A percentile compares a stretch with the other conserved stretches of the same genome.
These are phyloP conservation scores for Senna siamea DNA, from an alignment of 306 rosid genomes.

Conservation along the genomic window DNA sequence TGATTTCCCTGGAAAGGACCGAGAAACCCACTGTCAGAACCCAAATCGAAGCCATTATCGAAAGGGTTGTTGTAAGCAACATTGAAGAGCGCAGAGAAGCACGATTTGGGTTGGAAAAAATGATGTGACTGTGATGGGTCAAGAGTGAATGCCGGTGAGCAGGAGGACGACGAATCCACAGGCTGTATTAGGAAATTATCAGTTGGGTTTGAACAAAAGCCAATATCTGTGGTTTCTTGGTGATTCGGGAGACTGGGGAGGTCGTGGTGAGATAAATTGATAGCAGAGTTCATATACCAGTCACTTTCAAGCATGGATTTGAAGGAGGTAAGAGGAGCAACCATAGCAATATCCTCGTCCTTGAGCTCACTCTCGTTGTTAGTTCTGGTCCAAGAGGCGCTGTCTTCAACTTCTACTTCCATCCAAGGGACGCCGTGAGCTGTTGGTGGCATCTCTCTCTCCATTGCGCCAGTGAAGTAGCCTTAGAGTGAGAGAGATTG, in stretches of 20 bases:
- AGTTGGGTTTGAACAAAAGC: conserved; percentile 42
- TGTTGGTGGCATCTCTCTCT: conserved; percentile 44
- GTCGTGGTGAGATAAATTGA: conserved; percentile 42
- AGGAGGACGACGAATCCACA: conserved; percentile 63
- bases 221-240: conserved; percentile 39
- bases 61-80: conserved; percentile 39
- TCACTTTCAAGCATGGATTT: conserved; percentile 69
- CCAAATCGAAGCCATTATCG: conserved; percentile 60
- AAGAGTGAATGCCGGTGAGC: conserved; percentile 54
- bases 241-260: conserved; percentile 44
- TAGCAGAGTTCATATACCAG: conserved; percentile 54
- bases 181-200: conserved; percentile 41
- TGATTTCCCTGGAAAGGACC: conserved; percentile 39
- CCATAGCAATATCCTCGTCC: conserved; percentile 43
- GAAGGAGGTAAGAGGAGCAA: conserved; percentile 52
- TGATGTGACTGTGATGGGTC: conserved; percentile 57
- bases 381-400: conserved; percentile 51
- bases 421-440: conserved; percentile 49
- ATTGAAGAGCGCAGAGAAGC: conserved; percentile 53
- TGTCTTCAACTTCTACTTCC: conserved; percentile 51
- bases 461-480: background rate
- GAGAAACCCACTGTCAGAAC: conserved; percentile 46
- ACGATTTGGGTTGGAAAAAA: conserved; percentile 51
- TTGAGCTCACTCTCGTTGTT: conserved; percentile 22
- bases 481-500: background rate